Conservation (phyloP, 2,329 filamentous ascomycete species). For the Ilyonectria sp. region DNA sequence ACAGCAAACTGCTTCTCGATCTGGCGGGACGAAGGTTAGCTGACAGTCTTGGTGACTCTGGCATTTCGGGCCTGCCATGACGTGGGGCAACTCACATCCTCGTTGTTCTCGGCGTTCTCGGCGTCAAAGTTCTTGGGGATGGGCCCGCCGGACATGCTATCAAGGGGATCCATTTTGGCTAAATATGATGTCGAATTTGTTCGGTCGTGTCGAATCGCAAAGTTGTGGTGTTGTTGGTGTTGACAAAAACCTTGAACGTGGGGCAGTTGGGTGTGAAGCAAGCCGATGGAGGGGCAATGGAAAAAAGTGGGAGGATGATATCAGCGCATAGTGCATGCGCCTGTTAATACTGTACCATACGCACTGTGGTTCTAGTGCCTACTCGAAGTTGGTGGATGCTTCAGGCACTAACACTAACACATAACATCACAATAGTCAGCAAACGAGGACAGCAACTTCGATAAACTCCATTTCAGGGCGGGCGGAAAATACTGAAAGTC, state of each 20-base stretch:
- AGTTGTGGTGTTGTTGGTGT: constrained; percentile 28
- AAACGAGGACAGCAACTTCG: background rate
- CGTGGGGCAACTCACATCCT: constrained; percentile 63
- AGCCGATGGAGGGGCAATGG: constrained; percentile 48
- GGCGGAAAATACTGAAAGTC: background rate
- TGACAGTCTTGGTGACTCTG: background rate
- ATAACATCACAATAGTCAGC: background rate
- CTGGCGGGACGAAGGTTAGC: constrained; percentile 59
- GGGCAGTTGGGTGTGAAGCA: constrained; percentile 42
- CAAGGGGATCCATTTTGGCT: constrained; percentile 56
- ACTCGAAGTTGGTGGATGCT: constrained; percentile 37
- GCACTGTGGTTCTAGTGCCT: constrained; percentile 35
- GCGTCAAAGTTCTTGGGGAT: constrained; percentile 72
- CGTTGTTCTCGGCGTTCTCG: constrained; percentile 68
- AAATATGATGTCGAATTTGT: background rate
- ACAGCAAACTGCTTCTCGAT: constrained; percentile 99
- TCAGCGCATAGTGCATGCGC: constrained; percentile 49
- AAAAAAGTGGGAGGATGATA: constrained; percentile 45
- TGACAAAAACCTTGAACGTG: constrained; percentile 49
- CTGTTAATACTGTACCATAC: constrained; percentile 18
- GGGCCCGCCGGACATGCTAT: constrained; percentile 54
- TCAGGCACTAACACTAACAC: constrained; percentile 3
- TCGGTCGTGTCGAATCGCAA: constrained; percentile 16
- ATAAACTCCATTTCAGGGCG: background rate
- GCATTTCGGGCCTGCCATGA: constrained; percentile 4